Conservation (phyloP, 2,329 filamentous ascomycete species). For the Aspergillaceae sp. region DNA sequence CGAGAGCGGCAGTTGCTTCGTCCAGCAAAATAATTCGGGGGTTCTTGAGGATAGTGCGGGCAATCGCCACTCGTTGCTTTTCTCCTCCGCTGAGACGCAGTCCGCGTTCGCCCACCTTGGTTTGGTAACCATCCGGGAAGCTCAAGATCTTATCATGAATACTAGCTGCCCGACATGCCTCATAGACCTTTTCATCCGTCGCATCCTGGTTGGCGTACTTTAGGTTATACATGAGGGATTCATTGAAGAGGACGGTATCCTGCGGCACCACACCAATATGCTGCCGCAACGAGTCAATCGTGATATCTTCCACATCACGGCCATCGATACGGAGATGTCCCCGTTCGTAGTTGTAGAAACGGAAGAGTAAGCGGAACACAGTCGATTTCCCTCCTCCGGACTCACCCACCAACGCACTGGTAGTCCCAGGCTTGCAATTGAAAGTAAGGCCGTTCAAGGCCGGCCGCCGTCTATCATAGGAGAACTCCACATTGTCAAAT, state of each 20-base stretch:
- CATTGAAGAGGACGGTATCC: slow-evolving; percentile 92
- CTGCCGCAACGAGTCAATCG: slow-evolving; percentile 83
- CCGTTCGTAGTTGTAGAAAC: slow-evolving; percentile 80
- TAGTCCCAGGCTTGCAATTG: slow-evolving; percentile 78
- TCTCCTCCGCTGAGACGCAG: slow-evolving; percentile 81
- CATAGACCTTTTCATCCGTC: slow-evolving; percentile 71
- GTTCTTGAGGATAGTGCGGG: slow-evolving; percentile 84
- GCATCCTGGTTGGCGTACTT: slow-evolving; percentile 77
- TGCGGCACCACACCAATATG: slow-evolving; percentile 96
- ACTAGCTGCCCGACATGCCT: slow-evolving; percentile 74
- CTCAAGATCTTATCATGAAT: slow-evolving; percentile 87
- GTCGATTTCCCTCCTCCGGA: slow-evolving; percentile 97
- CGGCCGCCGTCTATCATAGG: slow-evolving; percentile 78
- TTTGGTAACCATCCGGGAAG: slow-evolving; percentile 81
- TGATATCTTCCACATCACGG: slow-evolving; percentile 72
- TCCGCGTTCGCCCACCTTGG: slow-evolving; percentile 84
- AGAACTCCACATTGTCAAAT: slow-evolving; percentile 83
- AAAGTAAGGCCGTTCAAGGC: slow-evolving; percentile 79
- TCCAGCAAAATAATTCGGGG: slow-evolving; percentile 87
- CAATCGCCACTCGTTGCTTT: slow-evolving; percentile 89
- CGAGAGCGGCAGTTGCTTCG: slow-evolving; percentile 83
- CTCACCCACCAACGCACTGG: slow-evolving; percentile 90
- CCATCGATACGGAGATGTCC: slow-evolving; percentile 81
- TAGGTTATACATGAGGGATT: slow-evolving; percentile 89
- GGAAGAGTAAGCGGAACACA: slow-evolving; percentile 88